These are phyloP conservation scores for Salix suchowensis DNA, from an alignment of 345 rosid genomes.

Conservation along the genomic window DNA sequence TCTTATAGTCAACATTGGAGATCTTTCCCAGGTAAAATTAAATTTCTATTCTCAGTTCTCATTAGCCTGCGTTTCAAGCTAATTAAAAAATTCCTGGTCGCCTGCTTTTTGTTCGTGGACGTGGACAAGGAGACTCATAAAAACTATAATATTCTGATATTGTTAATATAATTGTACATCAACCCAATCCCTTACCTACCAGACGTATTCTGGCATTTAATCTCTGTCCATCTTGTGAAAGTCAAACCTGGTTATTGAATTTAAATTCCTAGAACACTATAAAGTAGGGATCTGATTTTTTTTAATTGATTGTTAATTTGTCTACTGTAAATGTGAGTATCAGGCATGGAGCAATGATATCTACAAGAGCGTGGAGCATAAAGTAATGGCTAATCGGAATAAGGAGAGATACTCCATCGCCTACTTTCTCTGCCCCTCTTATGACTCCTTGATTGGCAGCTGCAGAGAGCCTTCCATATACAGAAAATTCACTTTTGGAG, in stretches of 20 bases:
- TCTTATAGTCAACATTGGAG: slow-evolving; percentile 68
- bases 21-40: slow-evolving; percentile 55
- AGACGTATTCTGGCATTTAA: background rate
- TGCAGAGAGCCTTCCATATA: slow-evolving; percentile 45
- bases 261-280: background rate
- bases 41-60: background rate
- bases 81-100: background rate
- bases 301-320: too few species aligned
- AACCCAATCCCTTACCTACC: background rate
- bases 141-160: background rate
- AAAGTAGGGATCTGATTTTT: background rate
- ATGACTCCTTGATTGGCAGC: slow-evolving; percentile 49
- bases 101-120: background rate
- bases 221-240: background rate
- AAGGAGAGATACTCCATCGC: slow-evolving; percentile 55
- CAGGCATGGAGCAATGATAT: slow-evolving; percentile 75
- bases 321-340: background rate
- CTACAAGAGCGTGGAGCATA: slow-evolving; percentile 64
- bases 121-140: background rate
- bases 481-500: slow-evolving; percentile 56
- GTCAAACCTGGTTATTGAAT: background rate
- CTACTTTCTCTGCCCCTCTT: slow-evolving; percentile 63
- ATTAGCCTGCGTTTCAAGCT: background rate
- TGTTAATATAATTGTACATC: background rate
- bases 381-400: slow-evolving; percentile 42